A percentile compares a stretch with the other conserved stretches of the same genome.
Conservation (phyloP, 2,329 filamentous ascomycete genomes). For the Kalaharituber pfeilii region DNA sequence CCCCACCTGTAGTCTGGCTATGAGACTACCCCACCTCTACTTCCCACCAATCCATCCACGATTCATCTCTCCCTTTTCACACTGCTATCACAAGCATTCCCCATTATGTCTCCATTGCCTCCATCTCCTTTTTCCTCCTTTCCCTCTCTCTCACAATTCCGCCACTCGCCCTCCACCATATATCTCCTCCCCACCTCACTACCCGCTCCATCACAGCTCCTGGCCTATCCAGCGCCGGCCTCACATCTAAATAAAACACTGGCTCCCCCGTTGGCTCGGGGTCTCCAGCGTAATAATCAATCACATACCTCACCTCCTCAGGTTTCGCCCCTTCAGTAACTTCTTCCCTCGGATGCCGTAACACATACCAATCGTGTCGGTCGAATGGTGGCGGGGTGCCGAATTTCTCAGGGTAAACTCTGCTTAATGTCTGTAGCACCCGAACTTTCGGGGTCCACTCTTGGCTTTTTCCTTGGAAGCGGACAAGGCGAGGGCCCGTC, state of each 20-base stretch:
- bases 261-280: conserved; percentile 74
- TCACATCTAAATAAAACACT: conserved; percentile 88
- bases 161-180: conserved; percentile 82
- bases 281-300: conserved; percentile 83
- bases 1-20: too few relatives aligned
- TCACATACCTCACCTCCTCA: conserved; percentile 59
- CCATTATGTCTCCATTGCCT: background rate
- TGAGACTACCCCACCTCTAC: too few relatives aligned
- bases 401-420: conserved; percentile 45
- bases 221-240: conserved; percentile 70
- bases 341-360: conserved; percentile 46
- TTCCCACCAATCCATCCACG: too few relatives aligned
- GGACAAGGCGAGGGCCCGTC: conserved; percentile 51
- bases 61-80: too few relatives aligned
- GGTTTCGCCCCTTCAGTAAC: conserved; percentile 27
- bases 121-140: background rate
- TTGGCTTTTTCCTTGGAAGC: conserved; percentile 76
- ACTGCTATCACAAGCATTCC: too few relatives aligned
- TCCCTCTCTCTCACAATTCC: conserved; percentile 39
- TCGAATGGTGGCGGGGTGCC: conserved; percentile 57
- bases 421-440: conserved; percentile 63
- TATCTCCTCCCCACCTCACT: conserved; percentile 77
- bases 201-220: conserved; percentile 63
- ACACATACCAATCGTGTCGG: conserved; percentile 91
- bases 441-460: conserved; percentile 85